Evolutionary conservation across 139 green algal species (phyloP).

Genomic region (Deuterostichococcus epilithicus): DNA sequence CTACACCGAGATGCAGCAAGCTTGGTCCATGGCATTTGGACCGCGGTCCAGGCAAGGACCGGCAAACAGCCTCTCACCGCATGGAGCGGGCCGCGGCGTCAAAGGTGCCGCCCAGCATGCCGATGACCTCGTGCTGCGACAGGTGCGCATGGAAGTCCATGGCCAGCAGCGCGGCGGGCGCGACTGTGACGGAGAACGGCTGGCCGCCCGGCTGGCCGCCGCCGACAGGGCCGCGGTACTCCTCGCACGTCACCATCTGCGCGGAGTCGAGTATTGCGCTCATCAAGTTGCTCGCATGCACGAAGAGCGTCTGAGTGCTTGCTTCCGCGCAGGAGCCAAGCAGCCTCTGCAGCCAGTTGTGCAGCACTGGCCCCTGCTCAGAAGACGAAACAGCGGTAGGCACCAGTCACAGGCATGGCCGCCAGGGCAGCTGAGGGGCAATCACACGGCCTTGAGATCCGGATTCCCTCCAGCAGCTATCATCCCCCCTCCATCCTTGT

Average conservation of each 20-base stretch:
- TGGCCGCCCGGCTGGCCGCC: conserved; percentile 31
- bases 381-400: not conserved
- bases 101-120: conserved; percentile 61
- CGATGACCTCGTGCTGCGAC: conserved; percentile 60
- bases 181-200: conserved; percentile 52
- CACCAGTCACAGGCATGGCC: not conserved
- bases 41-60: conserved; percentile 25
- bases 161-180: conserved; percentile 36
- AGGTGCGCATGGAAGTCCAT: conserved; percentile 82
- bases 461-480: no score
- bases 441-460: no score
- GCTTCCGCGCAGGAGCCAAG: no score
- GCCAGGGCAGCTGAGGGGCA: no score
- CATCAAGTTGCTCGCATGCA: no score
- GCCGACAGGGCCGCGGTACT: conserved; percentile 35
- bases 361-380: no score
- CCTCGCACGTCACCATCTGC: conserved; percentile 46
- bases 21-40: not conserved
- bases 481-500: no score
- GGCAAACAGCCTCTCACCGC: conserved; percentile 5
- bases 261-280: conserved; percentile 17
- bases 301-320: no score
- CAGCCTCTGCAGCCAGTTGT: no score
- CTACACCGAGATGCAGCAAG: not conserved
- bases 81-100: conserved; percentile 27